Evolutionary conservation across 2,329 filamentous ascomycete species (phyloP).

Genomic region (Arthrinium phaeospermum): DNA sequence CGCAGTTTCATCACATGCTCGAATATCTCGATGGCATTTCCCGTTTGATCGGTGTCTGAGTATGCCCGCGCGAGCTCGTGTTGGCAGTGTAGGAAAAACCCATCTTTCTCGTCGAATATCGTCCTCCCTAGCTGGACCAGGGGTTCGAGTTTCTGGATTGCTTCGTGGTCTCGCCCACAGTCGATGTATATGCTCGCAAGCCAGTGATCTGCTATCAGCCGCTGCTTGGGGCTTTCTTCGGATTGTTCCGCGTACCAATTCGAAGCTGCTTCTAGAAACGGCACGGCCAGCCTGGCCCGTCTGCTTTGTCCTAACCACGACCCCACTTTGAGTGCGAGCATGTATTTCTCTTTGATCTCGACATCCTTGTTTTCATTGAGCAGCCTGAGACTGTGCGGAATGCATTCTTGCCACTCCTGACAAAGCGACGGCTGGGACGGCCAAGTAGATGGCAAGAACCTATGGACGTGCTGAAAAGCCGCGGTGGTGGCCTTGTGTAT

Average conservation of each 20-base stretch:
- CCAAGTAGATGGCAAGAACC: slow-evolving; percentile 9
- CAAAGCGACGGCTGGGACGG: slow-evolving; percentile 23
- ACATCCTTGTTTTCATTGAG: slow-evolving; percentile 28
- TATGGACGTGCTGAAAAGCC: not conserved
- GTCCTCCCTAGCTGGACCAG: not conserved
- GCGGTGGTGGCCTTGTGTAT: slow-evolving; percentile 15
- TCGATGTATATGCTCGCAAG: slow-evolving; percentile 3
- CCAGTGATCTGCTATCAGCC: not conserved
- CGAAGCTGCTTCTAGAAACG: slow-evolving; percentile 21
- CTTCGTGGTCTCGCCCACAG: slow-evolving; percentile 20
- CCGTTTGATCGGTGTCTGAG: too few relatives aligned
- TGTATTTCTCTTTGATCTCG: slow-evolving; percentile 27
- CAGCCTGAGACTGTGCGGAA: slow-evolving; percentile 36
- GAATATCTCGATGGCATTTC: too few relatives aligned
- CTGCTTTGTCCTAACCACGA: slow-evolving; percentile 30
- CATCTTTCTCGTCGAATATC: too few relatives aligned
- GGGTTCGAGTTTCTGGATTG: slow-evolving; percentile 25
- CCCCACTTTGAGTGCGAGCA: slow-evolving; percentile 31
- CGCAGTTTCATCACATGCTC: too few relatives aligned
- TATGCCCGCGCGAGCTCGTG: too few relatives aligned
- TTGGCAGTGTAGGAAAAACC: too few relatives aligned
- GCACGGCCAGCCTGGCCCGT: slow-evolving; percentile 27
- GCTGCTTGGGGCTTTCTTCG: too few relatives aligned
- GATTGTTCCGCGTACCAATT: not conserved
- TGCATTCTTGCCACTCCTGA: slow-evolving; percentile 32